phyloP scores from a whole-genome alignment of 1,284 basidiomycete genomes.

The Gomphus bonarii region DNA sequence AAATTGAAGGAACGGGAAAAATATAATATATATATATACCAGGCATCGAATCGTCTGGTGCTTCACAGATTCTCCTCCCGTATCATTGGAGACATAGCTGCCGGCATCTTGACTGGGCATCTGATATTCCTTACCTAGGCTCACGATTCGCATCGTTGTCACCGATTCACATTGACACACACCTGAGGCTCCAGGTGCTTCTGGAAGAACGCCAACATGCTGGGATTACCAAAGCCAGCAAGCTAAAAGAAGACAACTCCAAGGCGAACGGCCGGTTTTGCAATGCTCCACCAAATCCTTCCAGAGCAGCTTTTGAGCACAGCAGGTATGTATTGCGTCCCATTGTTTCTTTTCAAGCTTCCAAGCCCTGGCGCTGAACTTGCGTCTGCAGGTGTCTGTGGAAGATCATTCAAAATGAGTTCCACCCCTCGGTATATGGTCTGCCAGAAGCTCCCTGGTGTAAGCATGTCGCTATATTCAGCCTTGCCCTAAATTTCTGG shows the following conservation, averaged over 20 bases:
- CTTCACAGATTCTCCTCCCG: conserved; percentile 3
- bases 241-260: conserved; percentile 4
- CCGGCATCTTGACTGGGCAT: background rate
- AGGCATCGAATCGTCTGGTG: conserved; percentile 4
- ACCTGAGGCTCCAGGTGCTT: background rate
- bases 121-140: background rate
- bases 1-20: no score
- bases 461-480: background rate
- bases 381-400: conserved; percentile 1
- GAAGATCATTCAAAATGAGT: background rate
- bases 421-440: background rate
- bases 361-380: background rate
- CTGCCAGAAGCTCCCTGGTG: background rate
- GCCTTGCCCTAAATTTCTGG: conserved; percentile 9
- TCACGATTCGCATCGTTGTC: conserved; percentile 6
- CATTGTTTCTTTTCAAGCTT: background rate
- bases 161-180: conserved; percentile 2
- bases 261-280: conserved; percentile 7
- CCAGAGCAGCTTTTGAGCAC: conserved; percentile 6
- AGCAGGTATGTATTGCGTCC: background rate
- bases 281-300: background rate
- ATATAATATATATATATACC: background rate
- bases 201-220: background rate
- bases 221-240: conserved; percentile 4
- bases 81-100: background rate